Base-by-base conservation (phyloP, 176 grass and related monocot species). In the Poa pratensis region DNA sequence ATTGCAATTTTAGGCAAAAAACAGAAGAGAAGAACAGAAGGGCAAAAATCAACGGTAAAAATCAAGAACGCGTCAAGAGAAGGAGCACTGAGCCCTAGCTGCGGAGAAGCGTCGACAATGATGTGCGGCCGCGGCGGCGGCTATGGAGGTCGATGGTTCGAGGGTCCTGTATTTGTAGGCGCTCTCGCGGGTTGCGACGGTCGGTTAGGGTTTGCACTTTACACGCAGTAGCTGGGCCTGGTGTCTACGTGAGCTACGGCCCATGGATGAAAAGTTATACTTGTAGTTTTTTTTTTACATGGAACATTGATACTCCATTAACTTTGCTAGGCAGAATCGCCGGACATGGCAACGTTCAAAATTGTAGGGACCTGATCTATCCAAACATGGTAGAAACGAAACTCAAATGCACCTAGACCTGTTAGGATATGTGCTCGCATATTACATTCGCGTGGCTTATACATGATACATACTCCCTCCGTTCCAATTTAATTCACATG, bases 1-100 rank as follows among this genome's bases (percentile, higher is more conserved):
- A 91, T 83, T 79, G 90, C 86, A 88, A 91, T 86, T 68, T 86
- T 88, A 91, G 90, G 90, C 90, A 6, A 32, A 22, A 1, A 32
- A 3, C 18, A 22, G 32, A 20, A 3, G 10, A 11, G 45, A 71
- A 3, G 2, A 84, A 34, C 0, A 10, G 24, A 84, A 8, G 4
- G 3, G 1, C 53, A 1, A 19, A 1, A 14, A 26, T 52, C 59
- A 15, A 58, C 1, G 59, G 13, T 27, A 14, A 11, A 13, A n/a
- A 58, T 6, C 0, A 71, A 46, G 0, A 19, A 7, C 2, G 2
- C 0, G 3, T 0, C 17, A 17, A 5, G 4, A 5, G 10, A 5
- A 3, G 46, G 0, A 17, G 8, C 24, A 7, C 0, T 8, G 7
- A 77, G 65, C 79, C 55, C 54, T 83, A 83, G 24, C 0, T 35